A percentile compares a stretch with the other conserved stretches of the same genome.
phyloP scores from a whole-genome alignment of 2,329 filamentous ascomycete genomes.

The Proliferodiscus dingleyae region DNA sequence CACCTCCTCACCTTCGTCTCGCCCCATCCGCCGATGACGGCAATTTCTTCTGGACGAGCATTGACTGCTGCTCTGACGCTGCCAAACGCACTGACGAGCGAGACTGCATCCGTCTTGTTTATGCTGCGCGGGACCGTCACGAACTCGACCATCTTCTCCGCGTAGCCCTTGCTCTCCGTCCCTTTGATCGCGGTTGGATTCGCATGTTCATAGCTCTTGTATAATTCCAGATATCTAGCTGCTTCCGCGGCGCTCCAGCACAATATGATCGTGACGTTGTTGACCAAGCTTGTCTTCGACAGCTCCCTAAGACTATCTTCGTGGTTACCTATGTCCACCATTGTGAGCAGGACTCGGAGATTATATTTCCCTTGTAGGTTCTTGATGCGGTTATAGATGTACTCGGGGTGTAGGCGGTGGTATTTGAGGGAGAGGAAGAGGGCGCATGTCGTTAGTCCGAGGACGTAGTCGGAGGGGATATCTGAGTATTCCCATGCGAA shows the following conservation, averaged over 20 bases:
- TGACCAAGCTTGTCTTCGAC: slow-evolving; percentile 86
- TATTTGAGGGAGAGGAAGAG: slow-evolving; percentile 95
- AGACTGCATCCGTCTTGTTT: slow-evolving; percentile 92
- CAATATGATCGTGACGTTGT: slow-evolving; percentile 85
- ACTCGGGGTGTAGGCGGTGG: slow-evolving; percentile 93
- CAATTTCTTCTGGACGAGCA: slow-evolving; percentile 79
- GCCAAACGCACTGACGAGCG: slow-evolving; percentile 86
- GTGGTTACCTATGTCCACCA: slow-evolving; percentile 95
- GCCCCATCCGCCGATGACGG: slow-evolving; percentile 85
- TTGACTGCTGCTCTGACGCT: slow-evolving; percentile 83
- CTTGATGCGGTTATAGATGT: slow-evolving; percentile 91
- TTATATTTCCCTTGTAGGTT: slow-evolving; percentile 80
- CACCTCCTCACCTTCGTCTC: slow-evolving; percentile 90
- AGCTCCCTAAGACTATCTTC: slow-evolving; percentile 86
- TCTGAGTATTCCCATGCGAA: slow-evolving; percentile 96
- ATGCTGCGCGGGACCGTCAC: slow-evolving; percentile 84
- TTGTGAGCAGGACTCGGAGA: slow-evolving; percentile 77
- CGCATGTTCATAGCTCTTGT: slow-evolving; percentile 90
- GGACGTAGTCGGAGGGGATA: slow-evolving; percentile 88
- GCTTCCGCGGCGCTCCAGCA: slow-evolving; percentile 95
- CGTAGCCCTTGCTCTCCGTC: slow-evolving; percentile 76
- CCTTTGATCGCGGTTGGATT: slow-evolving; percentile 75
- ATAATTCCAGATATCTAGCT: slow-evolving; percentile 87
- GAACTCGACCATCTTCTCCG: slow-evolving; percentile 85
- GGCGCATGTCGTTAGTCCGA: slow-evolving; percentile 82